phyloP scores from a whole-genome alignment of 345 rosid species.

The Melaleuca alternifolia region DNA sequence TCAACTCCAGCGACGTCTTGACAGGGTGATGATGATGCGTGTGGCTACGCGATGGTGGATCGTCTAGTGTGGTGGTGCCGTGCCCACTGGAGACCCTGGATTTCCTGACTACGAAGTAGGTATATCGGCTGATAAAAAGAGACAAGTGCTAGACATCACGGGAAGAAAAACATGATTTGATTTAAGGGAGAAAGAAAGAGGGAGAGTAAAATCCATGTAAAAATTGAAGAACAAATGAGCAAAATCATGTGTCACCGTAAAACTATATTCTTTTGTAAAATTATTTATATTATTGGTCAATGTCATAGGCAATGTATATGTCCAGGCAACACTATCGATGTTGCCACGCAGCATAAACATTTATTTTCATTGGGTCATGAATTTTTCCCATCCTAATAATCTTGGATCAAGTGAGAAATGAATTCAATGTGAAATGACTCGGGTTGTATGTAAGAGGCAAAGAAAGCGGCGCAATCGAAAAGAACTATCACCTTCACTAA shows the following conservation, averaged over 20 bases:
- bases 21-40: background rate
- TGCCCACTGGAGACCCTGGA: background rate
- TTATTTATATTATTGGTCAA: too few species aligned
- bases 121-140: background rate
- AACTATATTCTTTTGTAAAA: too few species aligned
- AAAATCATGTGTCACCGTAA: too few species aligned
- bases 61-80: background rate
- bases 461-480: background rate
- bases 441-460: too few species aligned
- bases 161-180: background rate
- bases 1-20: background rate
- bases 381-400: background rate
- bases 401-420: background rate
- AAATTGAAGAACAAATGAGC: background rate
- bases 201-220: background rate
- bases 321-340: too few species aligned
- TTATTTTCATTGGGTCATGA: background rate
- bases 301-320: too few species aligned
- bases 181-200: background rate
- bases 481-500: background rate
- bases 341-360: too few species aligned
- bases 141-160: background rate
- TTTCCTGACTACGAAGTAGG: background rate
- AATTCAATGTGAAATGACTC: background rate
- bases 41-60: background rate